Conservation (phyloP, 805 yeast genomes). For the Clavispora carvajalis region DNA sequence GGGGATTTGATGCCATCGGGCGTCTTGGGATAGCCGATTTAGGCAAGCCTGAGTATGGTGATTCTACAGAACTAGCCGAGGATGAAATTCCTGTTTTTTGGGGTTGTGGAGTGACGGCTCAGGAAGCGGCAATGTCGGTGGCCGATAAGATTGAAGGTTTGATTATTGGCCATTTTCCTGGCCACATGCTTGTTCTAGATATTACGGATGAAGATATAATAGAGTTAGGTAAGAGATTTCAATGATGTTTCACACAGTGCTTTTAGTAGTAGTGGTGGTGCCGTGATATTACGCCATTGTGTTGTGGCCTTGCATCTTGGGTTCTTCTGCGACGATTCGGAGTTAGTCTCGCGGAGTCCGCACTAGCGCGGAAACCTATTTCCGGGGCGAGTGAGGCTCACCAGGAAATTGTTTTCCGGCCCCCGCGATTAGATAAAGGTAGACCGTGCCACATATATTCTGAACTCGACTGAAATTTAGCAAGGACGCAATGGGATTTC, state of each 20-base stretch:
- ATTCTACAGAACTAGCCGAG: conserved; percentile 20
- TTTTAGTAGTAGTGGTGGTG: too few relatives aligned
- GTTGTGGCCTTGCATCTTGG: too few relatives aligned
- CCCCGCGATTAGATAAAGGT: neutral
- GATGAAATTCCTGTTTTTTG: conserved; percentile 40
- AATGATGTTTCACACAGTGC: too few relatives aligned
- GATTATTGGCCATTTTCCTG: conserved; percentile 32
- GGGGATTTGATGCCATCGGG: conserved; percentile 33
- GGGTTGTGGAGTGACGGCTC: conserved; percentile 44
- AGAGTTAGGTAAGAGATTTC: neutral
- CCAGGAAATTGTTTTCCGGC: neutral
- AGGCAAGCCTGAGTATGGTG: conserved; percentile 33
- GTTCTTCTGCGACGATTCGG: too few relatives aligned
- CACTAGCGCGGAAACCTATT: conserved; percentile 1
- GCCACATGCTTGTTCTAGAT: conserved; percentile 33
- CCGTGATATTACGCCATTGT: too few relatives aligned
- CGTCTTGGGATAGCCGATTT: conserved; percentile 31
- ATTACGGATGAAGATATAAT: conserved; percentile 18
- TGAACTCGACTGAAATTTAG: neutral
- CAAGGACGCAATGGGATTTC: conserved; percentile 9
- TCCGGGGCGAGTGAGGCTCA: neutral
- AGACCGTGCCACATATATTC: too few relatives aligned
- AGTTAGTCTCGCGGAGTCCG: neutral
- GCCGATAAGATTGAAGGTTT: conserved; percentile 24
- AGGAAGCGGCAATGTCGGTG: conserved; percentile 23